Evolutionary conservation across 2,329 filamentous ascomycete genomes (phyloP), one percentile per base, ranked within the genome.

Genomic region (Whalleya microplaca): DNA sequence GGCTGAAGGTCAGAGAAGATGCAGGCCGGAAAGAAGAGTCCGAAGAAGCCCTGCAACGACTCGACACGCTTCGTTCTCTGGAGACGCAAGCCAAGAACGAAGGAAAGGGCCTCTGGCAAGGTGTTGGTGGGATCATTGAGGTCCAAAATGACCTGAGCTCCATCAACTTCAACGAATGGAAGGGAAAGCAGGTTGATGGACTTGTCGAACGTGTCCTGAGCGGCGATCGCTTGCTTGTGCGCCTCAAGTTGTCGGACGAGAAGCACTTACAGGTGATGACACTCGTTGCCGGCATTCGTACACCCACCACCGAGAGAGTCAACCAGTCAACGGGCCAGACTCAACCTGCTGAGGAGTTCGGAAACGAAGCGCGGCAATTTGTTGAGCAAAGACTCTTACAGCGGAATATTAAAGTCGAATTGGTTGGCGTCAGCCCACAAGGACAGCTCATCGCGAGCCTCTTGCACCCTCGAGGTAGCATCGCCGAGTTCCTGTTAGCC

Each of bases 1-100:
- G 93, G 92, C 79, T 92, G 62, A 96, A 95, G 77, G 84, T 99
- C 58, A 87, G 95, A 62, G 95, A 99, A 69, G 95, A 99, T 74
- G 93, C 94, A 56, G 93, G 92, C 59, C 88, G 89, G 64, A 95
- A 94, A 71, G 93, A 97, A 64, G 92, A 97, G 56, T 87, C 88
- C 1, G 90, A 95, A 55, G 88, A 92, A 49, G 82, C 88, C 8
- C 80, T 83, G 23, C 77, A 87, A 62, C 83, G 89, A 58, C 80
- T 99, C 21, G 89, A 96, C 66, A 88, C 86, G 67, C 84, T 99
- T 58, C 88, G 91, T 65, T 81, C 82, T 46, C 78, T 94, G 32
- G 93, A 98, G 75, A 80, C 84, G 43, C 84, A 89, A 65, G 95
- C 95, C 56, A 92, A 87, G 75, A 81, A 83, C 51, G 90, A 92